These are phyloP conservation scores for Fraxinus platypoda DNA, from an alignment of 305 asterid genomes.

Conservation along the genomic window DNA sequence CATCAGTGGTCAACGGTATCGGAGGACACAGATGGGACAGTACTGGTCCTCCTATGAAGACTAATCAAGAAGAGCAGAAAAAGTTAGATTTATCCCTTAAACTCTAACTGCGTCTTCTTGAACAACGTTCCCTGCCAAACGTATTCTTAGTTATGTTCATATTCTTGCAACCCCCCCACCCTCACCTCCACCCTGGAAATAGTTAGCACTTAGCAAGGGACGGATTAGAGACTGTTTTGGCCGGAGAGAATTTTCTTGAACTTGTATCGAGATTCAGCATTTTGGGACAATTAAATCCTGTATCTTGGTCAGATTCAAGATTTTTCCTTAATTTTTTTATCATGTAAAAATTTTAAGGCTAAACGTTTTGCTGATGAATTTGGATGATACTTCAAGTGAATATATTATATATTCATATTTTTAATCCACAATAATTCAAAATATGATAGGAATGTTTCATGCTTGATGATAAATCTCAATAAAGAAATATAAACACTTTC, in stretches of 20 bases:
- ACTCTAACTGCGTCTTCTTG: constrained; percentile 27
- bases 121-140: neutral
- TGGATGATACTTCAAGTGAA: neutral
- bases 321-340: neutral
- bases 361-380: neutral
- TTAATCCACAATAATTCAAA: neutral
- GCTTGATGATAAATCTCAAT: neutral
- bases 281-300: neutral
- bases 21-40: constrained; percentile 46
- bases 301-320: neutral
- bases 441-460: neutral
- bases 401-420: neutral
- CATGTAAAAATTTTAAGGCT: neutral
- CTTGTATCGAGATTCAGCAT: neutral
- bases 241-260: neutral
- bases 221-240: neutral
- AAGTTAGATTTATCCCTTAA: constrained; percentile 72
- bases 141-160: neutral
- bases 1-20: constrained; percentile 38
- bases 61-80: constrained; percentile 43
- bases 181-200: neutral
- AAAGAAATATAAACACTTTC: neutral
- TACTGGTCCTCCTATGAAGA: constrained; percentile 26
- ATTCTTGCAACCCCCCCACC: neutral
- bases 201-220: neutral